Evolutionary conservation across 2,329 filamentous ascomycete species (phyloP).

Genomic region (Xylaria arbuscula): DNA sequence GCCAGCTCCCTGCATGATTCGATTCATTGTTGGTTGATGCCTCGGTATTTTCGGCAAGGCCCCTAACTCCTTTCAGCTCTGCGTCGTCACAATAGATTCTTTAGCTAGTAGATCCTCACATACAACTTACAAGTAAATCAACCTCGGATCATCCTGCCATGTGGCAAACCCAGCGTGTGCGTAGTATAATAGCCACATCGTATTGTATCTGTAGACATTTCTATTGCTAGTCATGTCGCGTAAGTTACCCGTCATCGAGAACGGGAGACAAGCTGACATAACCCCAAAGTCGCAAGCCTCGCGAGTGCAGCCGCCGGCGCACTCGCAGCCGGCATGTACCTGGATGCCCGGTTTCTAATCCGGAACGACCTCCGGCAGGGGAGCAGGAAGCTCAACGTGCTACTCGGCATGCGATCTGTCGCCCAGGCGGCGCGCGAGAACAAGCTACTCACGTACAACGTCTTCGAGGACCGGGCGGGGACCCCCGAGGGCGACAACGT

Average conservation of each 20-base stretch:
- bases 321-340: slow-evolving; percentile 35
- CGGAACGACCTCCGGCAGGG: slow-evolving; percentile 36
- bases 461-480: slow-evolving; percentile 44
- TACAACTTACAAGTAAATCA: no score
- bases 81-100: neutral
- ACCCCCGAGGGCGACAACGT: slow-evolving; percentile 39
- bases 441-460: slow-evolving; percentile 43
- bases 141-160: neutral
- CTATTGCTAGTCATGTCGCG: slow-evolving; percentile 18
- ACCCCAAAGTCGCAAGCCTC: slow-evolving; percentile 22
- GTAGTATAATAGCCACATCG: neutral
- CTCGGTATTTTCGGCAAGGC: slow-evolving; percentile 12
- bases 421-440: slow-evolving; percentile 49
- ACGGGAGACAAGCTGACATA: slow-evolving; percentile 8
- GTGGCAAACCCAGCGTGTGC: neutral
- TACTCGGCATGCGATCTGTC: slow-evolving; percentile 38
- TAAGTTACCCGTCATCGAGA: slow-evolving; percentile 18
- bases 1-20: slow-evolving; percentile 1
- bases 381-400: slow-evolving; percentile 1
- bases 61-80: slow-evolving; percentile 6
- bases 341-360: slow-evolving; percentile 32
- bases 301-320: slow-evolving; percentile 32
- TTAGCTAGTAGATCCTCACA: neutral
- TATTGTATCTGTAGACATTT: neutral
- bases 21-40: neutral